These are phyloP conservation scores for Nannochloropsis oceanica DNA, from an alignment of 108 stramenopile species.

Conservation along the genomic window DNA sequence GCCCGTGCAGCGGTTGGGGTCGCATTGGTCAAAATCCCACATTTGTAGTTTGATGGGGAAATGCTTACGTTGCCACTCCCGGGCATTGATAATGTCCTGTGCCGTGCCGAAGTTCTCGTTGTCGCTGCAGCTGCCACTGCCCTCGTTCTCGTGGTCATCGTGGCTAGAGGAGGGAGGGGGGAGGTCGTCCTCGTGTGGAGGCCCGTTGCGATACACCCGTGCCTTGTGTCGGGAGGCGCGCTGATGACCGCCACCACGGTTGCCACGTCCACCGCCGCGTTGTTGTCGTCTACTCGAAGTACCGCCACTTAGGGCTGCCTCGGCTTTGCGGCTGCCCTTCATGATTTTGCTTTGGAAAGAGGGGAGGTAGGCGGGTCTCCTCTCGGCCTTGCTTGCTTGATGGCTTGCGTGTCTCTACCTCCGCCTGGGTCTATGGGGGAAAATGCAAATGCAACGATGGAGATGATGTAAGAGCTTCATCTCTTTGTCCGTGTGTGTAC, in stretches of 20 bases:
- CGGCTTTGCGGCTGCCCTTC: background rate
- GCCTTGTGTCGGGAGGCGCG: background rate
- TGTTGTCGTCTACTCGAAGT: background rate
- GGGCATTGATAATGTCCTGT: background rate
- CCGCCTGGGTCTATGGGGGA: too few relatives aligned
- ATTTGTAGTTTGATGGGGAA: slow-evolving; percentile 43
- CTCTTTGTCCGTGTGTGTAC: too few relatives aligned
- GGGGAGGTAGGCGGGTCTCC: too few relatives aligned
- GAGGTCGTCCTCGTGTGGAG: background rate
- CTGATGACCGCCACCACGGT: background rate
- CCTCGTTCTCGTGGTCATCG: background rate
- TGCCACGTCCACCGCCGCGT: background rate
- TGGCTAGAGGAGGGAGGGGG: background rate
- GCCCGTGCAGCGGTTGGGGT: slow-evolving; percentile 90
- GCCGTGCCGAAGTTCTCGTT: background rate
- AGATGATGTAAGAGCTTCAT: too few relatives aligned
- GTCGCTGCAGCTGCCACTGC: background rate
- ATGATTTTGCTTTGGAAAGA: background rate
- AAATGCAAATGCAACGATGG: too few relatives aligned
- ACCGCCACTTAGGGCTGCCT: background rate
- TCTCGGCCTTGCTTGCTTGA: too few relatives aligned
- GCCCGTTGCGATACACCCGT: background rate
- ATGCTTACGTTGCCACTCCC: background rate
- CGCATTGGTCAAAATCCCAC: slow-evolving; percentile 99
- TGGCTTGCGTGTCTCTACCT: too few relatives aligned